Base-by-base conservation (phyloP, 805 yeast genomes). In the Candida anglica region DNA sequence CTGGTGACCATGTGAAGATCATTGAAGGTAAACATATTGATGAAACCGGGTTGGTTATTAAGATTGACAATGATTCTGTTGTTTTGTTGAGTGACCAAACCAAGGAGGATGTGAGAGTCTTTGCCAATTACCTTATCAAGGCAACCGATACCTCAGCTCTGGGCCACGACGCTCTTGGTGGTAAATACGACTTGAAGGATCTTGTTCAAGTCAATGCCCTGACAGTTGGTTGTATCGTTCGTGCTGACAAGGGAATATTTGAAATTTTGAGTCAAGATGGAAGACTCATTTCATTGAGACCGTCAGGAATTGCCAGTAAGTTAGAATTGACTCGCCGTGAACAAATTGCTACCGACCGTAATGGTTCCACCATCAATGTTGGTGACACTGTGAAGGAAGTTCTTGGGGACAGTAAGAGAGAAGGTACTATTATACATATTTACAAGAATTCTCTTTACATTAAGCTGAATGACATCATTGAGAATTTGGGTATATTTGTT, bases 1-100 rank as follows among this genome's bases (percentile, higher is more conserved):
- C 86, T 27, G 98, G 98, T 71, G 98, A 91, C 58, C 97, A 93
- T 57, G 96, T 93, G 15, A 81, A 95, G 38, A 93, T 91, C 20
- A 75, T 85, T 24, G 86, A 81, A 52, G 98, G 98, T 54, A 87
- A 85, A 52, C 95, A 86, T 58, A 70, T 79, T 34, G 96, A 91
- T 51, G 96, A 89, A 52, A 87, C 96, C 22, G 98, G 98, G 64
- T 73, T 93, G 64, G 95, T 93, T 32, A 88, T 93, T 27, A 73
- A 79, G 45, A 77, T 86, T 16, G 75, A 76, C 34, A 85, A 81
- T 32, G 95, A 89, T 53, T 86, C 87, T 40, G 97, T 89, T 17
- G 86, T 95, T 0, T 72, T 93, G 44, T 77, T 93, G 45, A 82
- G 95, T 31, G 96, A 93, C 54, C 88, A 88, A 60, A 81, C 95